Conservation (phyloP, 2,329 filamentous ascomycete genomes). For the Cadophora luteo-olivacea region DNA sequence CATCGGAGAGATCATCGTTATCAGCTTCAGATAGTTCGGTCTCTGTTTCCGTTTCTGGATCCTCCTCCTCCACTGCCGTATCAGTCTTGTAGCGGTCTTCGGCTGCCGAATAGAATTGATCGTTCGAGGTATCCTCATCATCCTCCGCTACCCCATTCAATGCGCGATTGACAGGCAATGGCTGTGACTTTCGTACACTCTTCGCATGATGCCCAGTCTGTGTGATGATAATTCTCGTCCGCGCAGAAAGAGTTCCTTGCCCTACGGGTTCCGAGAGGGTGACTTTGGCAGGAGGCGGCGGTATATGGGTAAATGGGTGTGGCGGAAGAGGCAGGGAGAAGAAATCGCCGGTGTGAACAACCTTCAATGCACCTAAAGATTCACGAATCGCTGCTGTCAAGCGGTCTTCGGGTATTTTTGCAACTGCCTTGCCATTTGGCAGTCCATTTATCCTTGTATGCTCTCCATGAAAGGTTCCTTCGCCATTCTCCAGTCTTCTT, state of each 20-base stretch:
- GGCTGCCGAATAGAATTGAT: conserved; percentile 91
- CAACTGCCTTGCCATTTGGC: conserved; percentile 43
- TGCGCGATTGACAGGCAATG: conserved; percentile 55
- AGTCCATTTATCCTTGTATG: conserved; percentile 55
- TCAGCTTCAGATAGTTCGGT: conserved; percentile 66
- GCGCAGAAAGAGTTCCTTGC: conserved; percentile 79
- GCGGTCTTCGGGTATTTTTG: conserved; percentile 57
- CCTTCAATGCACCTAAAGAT: conserved; percentile 72
- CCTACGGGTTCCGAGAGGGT: conserved; percentile 93
- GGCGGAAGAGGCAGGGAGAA: conserved; percentile 78
- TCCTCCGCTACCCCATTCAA: conserved; percentile 66
- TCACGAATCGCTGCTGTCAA: conserved; percentile 73
- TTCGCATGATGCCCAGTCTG: conserved; percentile 64
- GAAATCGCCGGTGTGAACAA: conserved; percentile 86
- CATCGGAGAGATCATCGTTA: conserved; percentile 84
- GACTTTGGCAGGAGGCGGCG: conserved; percentile 84
- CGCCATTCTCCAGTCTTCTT: conserved; percentile 80
- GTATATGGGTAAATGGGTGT: conserved; percentile 86
- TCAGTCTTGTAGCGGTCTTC: conserved; percentile 74
- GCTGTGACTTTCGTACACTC: conserved; percentile 54
- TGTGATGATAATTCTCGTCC: conserved; percentile 84
- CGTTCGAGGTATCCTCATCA: conserved; percentile 84
- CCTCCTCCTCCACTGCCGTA: conserved; percentile 61
- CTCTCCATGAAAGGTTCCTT: conserved; percentile 79
- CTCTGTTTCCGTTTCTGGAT: conserved; percentile 64